Evolutionary conservation across 495 filamentous ascomycete genomes (phyloP).

Genomic region (Physcia stellaris): DNA sequence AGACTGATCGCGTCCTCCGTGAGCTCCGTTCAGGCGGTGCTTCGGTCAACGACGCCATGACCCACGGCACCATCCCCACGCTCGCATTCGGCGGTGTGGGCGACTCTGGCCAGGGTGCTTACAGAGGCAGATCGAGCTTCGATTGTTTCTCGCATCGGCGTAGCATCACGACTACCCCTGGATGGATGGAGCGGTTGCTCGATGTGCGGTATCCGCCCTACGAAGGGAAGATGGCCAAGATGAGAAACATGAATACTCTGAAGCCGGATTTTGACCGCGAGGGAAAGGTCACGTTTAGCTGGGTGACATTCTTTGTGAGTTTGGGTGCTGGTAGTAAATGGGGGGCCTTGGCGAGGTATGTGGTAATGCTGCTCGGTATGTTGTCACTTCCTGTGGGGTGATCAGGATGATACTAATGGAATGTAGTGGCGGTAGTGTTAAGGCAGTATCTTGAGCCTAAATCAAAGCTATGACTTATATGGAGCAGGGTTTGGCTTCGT

Average conservation of each 20-base stretch:
- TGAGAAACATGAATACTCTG: constrained; percentile 38
- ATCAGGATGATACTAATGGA: not conserved
- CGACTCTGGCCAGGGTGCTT: constrained; percentile 67
- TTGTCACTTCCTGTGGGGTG: constrained; percentile 3
- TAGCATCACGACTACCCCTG: constrained; percentile 57
- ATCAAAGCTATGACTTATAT: too few species aligned
- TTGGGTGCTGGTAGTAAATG: constrained; percentile 31
- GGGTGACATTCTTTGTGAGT: constrained; percentile 31
- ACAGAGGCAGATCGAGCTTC: constrained; percentile 72
- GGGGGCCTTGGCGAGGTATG: constrained; percentile 27
- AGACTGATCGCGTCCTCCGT: constrained; percentile 55
- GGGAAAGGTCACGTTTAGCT: constrained; percentile 42
- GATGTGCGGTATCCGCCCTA: constrained; percentile 74
- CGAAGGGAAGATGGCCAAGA: constrained; percentile 42
- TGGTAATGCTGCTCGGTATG: constrained; percentile 28
- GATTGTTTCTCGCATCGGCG: constrained; percentile 75
- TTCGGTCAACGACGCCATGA: constrained; percentile 67
- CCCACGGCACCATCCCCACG: constrained; percentile 63
- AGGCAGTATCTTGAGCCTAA: constrained; percentile 4
- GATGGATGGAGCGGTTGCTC: constrained; percentile 68
- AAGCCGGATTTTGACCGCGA: constrained; percentile 77
- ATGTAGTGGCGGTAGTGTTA: not conserved
- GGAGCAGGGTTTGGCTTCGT: too few species aligned
- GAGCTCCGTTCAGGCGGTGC: constrained; percentile 64
- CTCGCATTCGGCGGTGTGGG: constrained; percentile 87